Percentiles rank a stretch among this genome's conserved stretches.
Evolutionary conservation across 1,284 basidiomycete genomes (phyloP).

Genomic region (Cystobasidium slooffiae): DNA sequence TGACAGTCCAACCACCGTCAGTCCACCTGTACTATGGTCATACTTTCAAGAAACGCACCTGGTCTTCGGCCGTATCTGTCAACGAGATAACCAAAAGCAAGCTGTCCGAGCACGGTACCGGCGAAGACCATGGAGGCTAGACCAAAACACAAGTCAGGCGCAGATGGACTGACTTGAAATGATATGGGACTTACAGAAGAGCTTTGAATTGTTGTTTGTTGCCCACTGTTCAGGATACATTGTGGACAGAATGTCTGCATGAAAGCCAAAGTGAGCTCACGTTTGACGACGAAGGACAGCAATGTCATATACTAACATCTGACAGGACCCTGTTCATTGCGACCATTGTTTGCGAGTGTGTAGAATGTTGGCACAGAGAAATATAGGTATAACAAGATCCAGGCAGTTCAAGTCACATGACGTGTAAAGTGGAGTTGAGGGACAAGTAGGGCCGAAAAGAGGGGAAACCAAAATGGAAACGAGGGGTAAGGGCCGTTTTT

Average conservation of each 20-base stretch:
- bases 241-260: conserved; percentile 18
- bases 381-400: background rate
- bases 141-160: conserved; percentile 1
- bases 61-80: conserved; percentile 87
- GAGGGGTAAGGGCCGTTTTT: background rate
- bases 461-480: background rate
- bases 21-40: conserved; percentile 7
- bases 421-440: background rate
- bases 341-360: background rate
- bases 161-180: background rate
- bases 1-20: conserved; percentile 1
- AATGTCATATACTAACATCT: background rate
- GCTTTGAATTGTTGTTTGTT: conserved; percentile 26
- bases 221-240: conserved; percentile 38
- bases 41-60: conserved; percentile 68
- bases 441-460: background rate
- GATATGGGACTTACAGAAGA: conserved; percentile 22
- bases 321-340: conserved; percentile 17
- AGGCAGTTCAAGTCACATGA: conserved; percentile 2
- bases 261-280: background rate
- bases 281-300: background rate
- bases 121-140: conserved; percentile 69
- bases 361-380: background rate
- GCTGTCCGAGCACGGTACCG: conserved; percentile 73
- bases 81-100: conserved; percentile 67